These are phyloP conservation scores for Diplosphaera chodatii DNA, from an alignment of 139 green algal genomes.

Conservation along the genomic window DNA sequence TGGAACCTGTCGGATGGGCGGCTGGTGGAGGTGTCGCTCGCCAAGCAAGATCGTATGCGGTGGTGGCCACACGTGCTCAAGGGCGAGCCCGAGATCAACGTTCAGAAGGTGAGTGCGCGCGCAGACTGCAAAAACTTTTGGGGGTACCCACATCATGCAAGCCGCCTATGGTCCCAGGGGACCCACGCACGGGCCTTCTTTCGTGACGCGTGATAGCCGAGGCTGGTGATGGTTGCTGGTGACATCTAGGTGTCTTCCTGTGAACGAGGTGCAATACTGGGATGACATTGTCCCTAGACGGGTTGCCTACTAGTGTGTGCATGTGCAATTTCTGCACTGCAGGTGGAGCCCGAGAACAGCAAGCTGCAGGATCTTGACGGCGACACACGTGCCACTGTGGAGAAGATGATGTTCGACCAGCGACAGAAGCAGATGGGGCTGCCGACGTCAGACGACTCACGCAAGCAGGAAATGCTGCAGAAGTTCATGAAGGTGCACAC, in stretches of 20 bases:
- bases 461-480: conserved; percentile 89
- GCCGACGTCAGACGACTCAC: conserved; percentile 88
- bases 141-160: no score
- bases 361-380: conserved; percentile 91
- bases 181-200: no score
- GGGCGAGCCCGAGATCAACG: conserved; percentile 83
- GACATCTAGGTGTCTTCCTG: no score
- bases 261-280: no score
- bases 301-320: no score
- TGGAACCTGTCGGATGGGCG: conserved; percentile 69
- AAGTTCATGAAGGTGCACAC: conserved; percentile 95
- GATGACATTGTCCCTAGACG: no score
- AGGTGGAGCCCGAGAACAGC: conserved; percentile 89
- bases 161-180: no score
- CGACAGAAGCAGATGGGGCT: conserved; percentile 91
- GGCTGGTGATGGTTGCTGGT: no score
- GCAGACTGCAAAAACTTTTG: no score
- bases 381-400: conserved; percentile 87
- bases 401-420: conserved; percentile 97
- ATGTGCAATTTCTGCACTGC: background rate
- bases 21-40: conserved; percentile 73
- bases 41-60: conserved; percentile 83
- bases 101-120: conserved; percentile 48
- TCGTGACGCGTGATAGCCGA: no score
- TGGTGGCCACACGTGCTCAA: conserved; percentile 87